Conservation (phyloP, 2,329 filamentous ascomycete species). For the Aspergillus pseudoviridinutans region DNA sequence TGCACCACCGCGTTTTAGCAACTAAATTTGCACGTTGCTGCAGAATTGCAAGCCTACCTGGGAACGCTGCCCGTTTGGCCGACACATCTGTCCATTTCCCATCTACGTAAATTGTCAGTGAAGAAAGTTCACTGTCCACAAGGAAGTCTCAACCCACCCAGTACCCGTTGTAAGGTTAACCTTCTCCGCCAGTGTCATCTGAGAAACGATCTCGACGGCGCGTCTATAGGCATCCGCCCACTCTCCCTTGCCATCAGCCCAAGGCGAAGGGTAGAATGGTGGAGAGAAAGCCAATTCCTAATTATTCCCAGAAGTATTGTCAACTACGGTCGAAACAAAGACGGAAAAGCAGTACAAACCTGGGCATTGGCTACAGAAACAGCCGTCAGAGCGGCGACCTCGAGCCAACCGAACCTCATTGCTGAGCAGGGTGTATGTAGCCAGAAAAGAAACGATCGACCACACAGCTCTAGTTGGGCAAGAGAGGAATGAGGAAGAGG, state of each 20-base stretch:
- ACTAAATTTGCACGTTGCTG: background rate
- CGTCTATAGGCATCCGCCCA: constrained; percentile 75
- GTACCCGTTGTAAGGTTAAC: constrained; percentile 92
- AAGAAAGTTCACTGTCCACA: background rate
- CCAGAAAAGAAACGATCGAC: background rate
- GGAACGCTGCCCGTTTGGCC: constrained; percentile 59
- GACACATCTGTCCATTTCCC: constrained; percentile 69
- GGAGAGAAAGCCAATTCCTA: constrained; percentile 46
- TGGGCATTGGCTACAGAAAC: constrained; percentile 30
- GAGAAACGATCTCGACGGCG: constrained; percentile 74
- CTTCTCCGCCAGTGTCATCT: constrained; percentile 81
- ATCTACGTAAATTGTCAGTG: constrained; percentile 40
- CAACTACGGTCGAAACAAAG: background rate
- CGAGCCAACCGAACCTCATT: constrained; percentile 36
- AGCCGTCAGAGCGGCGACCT: constrained; percentile 28
- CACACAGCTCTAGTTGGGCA: constrained; percentile 1
- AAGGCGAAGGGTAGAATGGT: constrained; percentile 81
- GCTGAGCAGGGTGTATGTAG: constrained; percentile 9
- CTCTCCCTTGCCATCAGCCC: constrained; percentile 68
- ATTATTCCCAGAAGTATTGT: background rate
- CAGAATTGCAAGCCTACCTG: constrained; percentile 24
- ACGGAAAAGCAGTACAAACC: constrained; percentile 6
- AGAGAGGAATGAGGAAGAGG: background rate
- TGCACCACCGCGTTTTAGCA: constrained; percentile 3
- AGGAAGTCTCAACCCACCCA: constrained; percentile 54